These are phyloP conservation scores for Orbilia blumenaviensis DNA, from an alignment of 2,329 filamentous ascomycete genomes.

Conservation along the genomic window DNA sequence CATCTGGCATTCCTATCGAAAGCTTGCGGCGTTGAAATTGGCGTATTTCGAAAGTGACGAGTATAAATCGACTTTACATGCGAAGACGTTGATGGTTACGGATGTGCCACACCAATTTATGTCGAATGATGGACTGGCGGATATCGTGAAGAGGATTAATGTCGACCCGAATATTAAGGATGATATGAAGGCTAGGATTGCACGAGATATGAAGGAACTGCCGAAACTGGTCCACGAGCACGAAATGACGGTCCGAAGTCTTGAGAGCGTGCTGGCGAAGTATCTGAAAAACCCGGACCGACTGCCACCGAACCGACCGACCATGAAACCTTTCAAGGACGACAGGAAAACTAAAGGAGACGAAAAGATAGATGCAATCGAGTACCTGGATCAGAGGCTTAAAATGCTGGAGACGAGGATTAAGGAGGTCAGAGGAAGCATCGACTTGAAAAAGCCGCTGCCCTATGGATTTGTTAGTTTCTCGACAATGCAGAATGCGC, in stretches of 20 bases:
- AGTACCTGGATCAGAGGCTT: constrained; percentile 88
- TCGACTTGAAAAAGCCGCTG: constrained; percentile 88
- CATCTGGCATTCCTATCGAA: constrained; percentile 88
- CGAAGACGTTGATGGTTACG: constrained; percentile 74
- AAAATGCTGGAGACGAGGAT: constrained; percentile 82
- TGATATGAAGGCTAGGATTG: constrained; percentile 68
- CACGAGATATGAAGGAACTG: constrained; percentile 89
- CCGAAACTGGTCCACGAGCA: constrained; percentile 87
- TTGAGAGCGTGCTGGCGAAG: constrained; percentile 85
- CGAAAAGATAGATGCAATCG: constrained; percentile 89
- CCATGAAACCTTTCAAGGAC: constrained; percentile 80
- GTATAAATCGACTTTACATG: constrained; percentile 86
- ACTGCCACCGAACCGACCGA: constrained; percentile 78
- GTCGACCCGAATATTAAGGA: constrained; percentile 44
- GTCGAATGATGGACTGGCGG: constrained; percentile 85
- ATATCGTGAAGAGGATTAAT: constrained; percentile 70
- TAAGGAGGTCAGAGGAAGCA: constrained; percentile 78
- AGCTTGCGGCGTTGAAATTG: constrained; percentile 75
- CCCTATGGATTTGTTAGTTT: constrained; percentile 95
- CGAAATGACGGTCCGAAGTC: constrained; percentile 77
- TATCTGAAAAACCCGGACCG: constrained; percentile 88
- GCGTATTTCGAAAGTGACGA: constrained; percentile 85
- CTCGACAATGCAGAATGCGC: constrained; percentile 84
- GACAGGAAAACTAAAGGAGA: constrained; percentile 75
- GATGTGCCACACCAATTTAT: constrained; percentile 81